These are phyloP conservation scores for Xylaria sp. DNA, from an alignment of 2,329 filamentous ascomycete species.

Conservation along the genomic window DNA sequence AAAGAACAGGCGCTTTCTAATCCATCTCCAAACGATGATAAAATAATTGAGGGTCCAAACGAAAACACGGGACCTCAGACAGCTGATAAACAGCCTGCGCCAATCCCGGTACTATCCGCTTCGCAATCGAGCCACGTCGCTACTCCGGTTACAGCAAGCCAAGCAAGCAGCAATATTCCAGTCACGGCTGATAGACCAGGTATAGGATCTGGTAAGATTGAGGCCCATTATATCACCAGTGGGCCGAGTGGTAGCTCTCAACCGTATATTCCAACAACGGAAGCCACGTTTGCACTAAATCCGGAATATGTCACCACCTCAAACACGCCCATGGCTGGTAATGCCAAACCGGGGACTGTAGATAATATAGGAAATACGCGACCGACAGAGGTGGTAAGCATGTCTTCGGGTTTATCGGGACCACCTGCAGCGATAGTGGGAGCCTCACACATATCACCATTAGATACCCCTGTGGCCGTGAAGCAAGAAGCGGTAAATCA, in stretches of 20 bases:
- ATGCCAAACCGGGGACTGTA: neutral
- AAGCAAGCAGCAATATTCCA: slow-evolving; percentile 1
- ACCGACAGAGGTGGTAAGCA: neutral
- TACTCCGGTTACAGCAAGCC: neutral
- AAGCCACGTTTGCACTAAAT: slow-evolving; percentile 29
- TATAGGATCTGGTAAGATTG: neutral
- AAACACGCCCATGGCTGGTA: slow-evolving; percentile 4
- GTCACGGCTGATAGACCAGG: neutral
- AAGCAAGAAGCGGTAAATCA: slow-evolving; percentile 18
- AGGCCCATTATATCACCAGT: neutral
- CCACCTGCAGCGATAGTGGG: neutral
- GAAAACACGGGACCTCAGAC: slow-evolving; percentile 11
- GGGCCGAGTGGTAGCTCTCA: slow-evolving; percentile 11
- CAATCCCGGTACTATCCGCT: neutral
- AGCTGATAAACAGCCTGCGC: neutral
- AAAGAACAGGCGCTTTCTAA: slow-evolving; percentile 43
- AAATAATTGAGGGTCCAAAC: slow-evolving; percentile 23
- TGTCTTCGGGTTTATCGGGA: neutral
- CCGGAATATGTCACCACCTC: slow-evolving; percentile 3
- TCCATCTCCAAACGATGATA: slow-evolving; percentile 18
- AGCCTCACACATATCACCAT: slow-evolving; percentile 8
- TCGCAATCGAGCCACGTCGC: slow-evolving; percentile 3
- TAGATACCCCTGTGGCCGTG: slow-evolving; percentile 9
- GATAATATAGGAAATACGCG: neutral
- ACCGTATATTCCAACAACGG: slow-evolving; percentile 29